Base-by-base conservation (phyloP, 768 basidiomycete species). In the Tulasnella sp. region DNA sequence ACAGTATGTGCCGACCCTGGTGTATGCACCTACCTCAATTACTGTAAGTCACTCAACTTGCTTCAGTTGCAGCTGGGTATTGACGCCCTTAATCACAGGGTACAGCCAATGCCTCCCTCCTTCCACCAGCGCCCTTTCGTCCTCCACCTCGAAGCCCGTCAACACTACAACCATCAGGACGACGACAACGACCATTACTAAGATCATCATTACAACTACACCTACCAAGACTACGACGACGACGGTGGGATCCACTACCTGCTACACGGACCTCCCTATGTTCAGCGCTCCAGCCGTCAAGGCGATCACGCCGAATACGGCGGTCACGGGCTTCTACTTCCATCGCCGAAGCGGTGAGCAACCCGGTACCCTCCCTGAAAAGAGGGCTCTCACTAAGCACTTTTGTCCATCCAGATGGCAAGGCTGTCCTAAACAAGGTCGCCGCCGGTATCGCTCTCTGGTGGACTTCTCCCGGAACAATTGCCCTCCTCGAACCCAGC, bases 401-500 rank as follows among this genome's bases (percentile, higher is more conserved):
- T 29, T 29, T 9, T 22, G 2, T 9, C 7, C 4, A 9, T 5
- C 11, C 22, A 59, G 52, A 59, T 59, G 52, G 8, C 92, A 92
- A 3, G 88, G 94, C 14, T 83, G 90, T 74, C 84, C 88, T 40
- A 7, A 40, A 40, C 40, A 40, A 40, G 40, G 16, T 7, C 40
- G 16, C 16, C 40, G 47, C 47, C 19, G 47, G 47, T 11, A 52
- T 52, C 9, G 3, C 14, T 8, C n/a, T 52, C 11, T 22, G 11
- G 17, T 52, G 47, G 47, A 52, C 47, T 26, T 19, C 47, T 22
- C n/a, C 47, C 11, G n/a, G 47, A 22, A 16, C 19, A 7, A 11
- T 52, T 3, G n/a, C 47, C 19, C 11, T 22, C n/a, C 14, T 52
- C 3, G 47, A 16, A 7, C 1, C 3, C 29, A 19, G 47, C 47